phyloP scores from a whole-genome alignment of 495 filamentous ascomycete species.

The Neurospora sp. region DNA sequence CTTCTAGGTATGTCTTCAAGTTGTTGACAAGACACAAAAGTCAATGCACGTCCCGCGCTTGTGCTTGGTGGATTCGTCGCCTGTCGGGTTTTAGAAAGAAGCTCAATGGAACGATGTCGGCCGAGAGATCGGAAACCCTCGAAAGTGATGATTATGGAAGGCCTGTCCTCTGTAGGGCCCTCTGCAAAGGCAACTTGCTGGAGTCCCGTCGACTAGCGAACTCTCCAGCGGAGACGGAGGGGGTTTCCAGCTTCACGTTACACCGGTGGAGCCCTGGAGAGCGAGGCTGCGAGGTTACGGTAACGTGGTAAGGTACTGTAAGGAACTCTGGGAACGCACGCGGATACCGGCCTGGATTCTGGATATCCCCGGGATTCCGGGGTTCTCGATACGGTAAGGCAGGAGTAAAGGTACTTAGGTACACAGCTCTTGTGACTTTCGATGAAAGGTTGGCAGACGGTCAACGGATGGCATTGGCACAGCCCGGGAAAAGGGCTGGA shows the following conservation, averaged over 20 bases:
- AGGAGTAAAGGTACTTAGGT: not conserved
- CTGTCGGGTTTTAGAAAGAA: not conserved
- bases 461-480: not conserved
- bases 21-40: not conserved
- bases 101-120: not conserved
- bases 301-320: not conserved
- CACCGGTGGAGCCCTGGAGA: not conserved
- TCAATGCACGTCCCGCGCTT: not conserved
- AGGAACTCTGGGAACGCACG: not conserved
- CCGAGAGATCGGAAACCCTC: not conserved
- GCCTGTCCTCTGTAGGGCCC: not conserved
- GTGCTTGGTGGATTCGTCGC: not conserved
- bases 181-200: not conserved
- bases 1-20: too few relatives aligned
- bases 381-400: not conserved
- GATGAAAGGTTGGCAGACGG: not conserved
- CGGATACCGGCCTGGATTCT: not conserved
- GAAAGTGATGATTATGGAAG: not conserved
- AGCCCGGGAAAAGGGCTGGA: conserved; percentile 11
- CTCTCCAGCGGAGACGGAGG: not conserved
- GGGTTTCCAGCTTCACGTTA: not conserved
- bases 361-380: not conserved
- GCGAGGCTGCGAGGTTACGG: not conserved
- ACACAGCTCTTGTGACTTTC: not conserved
- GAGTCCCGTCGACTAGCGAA: not conserved